Base-by-base conservation (phyloP, 495 filamentous ascomycete genomes). In the Pseudevernia furfuracea region DNA sequence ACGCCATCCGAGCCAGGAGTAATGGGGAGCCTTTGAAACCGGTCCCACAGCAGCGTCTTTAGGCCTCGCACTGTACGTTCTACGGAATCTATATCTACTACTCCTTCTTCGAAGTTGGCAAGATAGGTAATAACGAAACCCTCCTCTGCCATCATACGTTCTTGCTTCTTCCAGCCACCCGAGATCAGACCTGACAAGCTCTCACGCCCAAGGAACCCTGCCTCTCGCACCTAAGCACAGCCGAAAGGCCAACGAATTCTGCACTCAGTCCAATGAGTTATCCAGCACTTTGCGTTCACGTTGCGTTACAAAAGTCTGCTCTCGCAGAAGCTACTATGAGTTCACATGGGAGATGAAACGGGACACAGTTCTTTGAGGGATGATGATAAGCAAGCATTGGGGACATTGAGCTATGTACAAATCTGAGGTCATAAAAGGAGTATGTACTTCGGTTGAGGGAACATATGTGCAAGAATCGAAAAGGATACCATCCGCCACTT, bases 391-490 rank as follows among this genome's bases (percentile, higher is more conserved):
- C 21, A 23, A 48, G n/a, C n/a, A n/a, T n/a, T n/a, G 23, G 44
- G 5, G 1, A 25, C 28, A 9, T n/a, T n/a, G 21, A 49, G 23
- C 46, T 49, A 49, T 49, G 46, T 49, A 49, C 46, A 49, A 28
- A 14, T 14, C 9, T 49, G 23, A 28, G n/a, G 4, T 4, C 46
- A 0, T 21, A 14, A 25, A 49, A 46, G 44, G 8, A 3, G 2
- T 46, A 23, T 46, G 44, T n/a, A 46, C 41, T 23, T 48, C n/a
- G 44, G 5, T 9, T 23, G 36, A 49, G n/a, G 10, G n/a, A 62
- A 41, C 11, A 9, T 55, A 62, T 62, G 25, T 62, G 17, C 48
- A 19, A 56, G 60, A 62, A 56, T 56, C 60, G 60, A 62, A 55
- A n/a, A 12, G 12, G 12, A 23, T 8, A 30, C 19, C 34, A 38